Base-by-base conservation (phyloP, 2,329 filamentous ascomycete genomes). In the Ophiostoma populinum region DNA sequence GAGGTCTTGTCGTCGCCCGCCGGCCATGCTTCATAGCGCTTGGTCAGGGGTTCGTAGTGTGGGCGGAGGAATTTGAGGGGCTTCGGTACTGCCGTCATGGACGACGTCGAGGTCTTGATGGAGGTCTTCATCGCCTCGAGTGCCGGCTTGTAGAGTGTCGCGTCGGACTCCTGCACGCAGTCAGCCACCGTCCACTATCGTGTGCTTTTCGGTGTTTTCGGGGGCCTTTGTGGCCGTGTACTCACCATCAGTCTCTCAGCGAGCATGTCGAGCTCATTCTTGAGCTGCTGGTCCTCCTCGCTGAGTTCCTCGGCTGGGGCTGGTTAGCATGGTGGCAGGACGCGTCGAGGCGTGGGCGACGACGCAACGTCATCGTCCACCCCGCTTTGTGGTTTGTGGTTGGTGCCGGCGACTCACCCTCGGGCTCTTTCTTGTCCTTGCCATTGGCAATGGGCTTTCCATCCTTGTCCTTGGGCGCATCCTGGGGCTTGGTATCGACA, bases 1-100 rank as follows among this genome's bases (percentile, higher is more conserved):
- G 85, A 71, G 42, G 78, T 82, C 70, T 92, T 93, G 61, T 93
- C 74, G 35, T 83, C 73, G 44, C 83, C 75, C 38, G 70, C 68
- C 4, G 79, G 69, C 90, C 92, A 98, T 54, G 78, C 71, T 40
- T 92, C 86, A 62, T 94, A 93, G 19, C 86, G 64, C 55, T 80
- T 80, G 43, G 79, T 79, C 52, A 98, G 67, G 38, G 79, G 75
- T 58, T 92, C 80, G 62, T 95, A 98, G 58, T 98, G 87, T 46
- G 87, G 90, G 62, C 90, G 75, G 44, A 98, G 71, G 57, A 98
- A 98, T 60, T 98, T 98, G 49, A 98, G 70, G 22, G 90, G 90
- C 61, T 98, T 98, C 17, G 92, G 90, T 42, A 98, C 90, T 40
- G 90, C 90, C 32, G 90, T 98, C 90, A 98, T 98, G 30, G 92